phyloP scores from a whole-genome alignment of 2,329 filamentous ascomycete genomes.

The Epichloe typhina region DNA sequence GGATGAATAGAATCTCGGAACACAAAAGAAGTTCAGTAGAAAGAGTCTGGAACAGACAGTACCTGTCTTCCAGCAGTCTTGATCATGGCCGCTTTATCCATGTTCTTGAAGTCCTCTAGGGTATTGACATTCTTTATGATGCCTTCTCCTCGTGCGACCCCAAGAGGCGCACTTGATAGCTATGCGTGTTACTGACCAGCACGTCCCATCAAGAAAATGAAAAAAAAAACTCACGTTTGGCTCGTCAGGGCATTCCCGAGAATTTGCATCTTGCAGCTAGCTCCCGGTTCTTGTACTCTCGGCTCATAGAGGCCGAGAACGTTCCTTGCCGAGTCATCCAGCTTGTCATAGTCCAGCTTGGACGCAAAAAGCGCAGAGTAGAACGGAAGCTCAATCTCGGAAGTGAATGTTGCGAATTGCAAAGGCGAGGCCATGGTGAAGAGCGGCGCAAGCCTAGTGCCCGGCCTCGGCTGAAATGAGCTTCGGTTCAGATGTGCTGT shows the following conservation, averaged over 20 bases:
- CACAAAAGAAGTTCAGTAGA: background rate
- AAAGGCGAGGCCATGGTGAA: constrained; percentile 37
- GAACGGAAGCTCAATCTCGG: constrained; percentile 90
- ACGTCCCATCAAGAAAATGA: background rate
- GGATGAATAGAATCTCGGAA: background rate
- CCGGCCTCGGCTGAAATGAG: background rate
- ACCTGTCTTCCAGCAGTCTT: constrained; percentile 69
- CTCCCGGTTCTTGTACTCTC: constrained; percentile 56
- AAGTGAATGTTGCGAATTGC: constrained; percentile 78
- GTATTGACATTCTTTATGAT: constrained; percentile 96
- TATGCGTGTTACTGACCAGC: background rate
- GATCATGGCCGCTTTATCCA: constrained; percentile 67
- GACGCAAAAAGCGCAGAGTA: constrained; percentile 83
- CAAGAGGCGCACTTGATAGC: constrained; percentile 45
- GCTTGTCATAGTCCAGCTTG: constrained; percentile 94
- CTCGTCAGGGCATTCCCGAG: constrained; percentile 74
- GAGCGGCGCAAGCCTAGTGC: background rate
- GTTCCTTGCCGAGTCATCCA: constrained; percentile 81
- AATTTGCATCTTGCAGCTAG: constrained; percentile 82
- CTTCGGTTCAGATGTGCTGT: background rate
- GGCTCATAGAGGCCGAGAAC: constrained; percentile 85
- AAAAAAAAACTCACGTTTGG: constrained; percentile 51
- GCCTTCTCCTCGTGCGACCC: constrained; percentile 73
- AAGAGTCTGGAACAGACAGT: constrained; percentile 8
- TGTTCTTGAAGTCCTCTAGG: constrained; percentile 78